phyloP scores from a whole-genome alignment of 2,329 filamentous ascomycete species.

The Fusarium torreyae region DNA sequence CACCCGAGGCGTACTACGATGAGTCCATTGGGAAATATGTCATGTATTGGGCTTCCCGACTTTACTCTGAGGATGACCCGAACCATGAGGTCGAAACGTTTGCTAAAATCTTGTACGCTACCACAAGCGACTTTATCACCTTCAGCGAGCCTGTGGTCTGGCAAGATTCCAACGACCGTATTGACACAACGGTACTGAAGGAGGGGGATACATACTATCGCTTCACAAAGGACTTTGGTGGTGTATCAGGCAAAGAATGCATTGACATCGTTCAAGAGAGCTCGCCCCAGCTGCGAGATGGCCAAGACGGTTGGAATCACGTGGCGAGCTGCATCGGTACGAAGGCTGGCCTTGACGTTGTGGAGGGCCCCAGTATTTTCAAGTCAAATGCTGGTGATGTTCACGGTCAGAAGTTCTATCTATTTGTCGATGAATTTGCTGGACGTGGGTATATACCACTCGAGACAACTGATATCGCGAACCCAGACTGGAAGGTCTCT shows the following conservation, averaged over 20 bases:
- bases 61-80: constrained; percentile 54
- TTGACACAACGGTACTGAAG: constrained; percentile 20
- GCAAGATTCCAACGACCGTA: constrained; percentile 4
- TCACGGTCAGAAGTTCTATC: constrained; percentile 5
- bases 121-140: constrained; percentile 4
- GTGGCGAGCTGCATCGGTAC: constrained; percentile 17
- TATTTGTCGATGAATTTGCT: neutral
- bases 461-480: neutral
- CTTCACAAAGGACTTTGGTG: constrained; percentile 15
- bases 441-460: constrained; percentile 19
- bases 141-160: constrained; percentile 11
- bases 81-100: constrained; percentile 2
- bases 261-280: constrained; percentile 9
- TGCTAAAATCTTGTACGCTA: neutral
- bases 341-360: constrained; percentile 7
- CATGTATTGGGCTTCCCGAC: constrained; percentile 62
- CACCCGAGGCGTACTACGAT: constrained; percentile 66
- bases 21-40: constrained; percentile 58
- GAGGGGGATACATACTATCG: neutral
- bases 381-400: constrained; percentile 10
- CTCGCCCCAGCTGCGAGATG: neutral
- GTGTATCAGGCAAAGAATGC: neutral
- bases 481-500: neutral
- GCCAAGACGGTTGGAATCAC: neutral
- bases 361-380: constrained; percentile 21